phyloP scores from a whole-genome alignment of 352 stramenopile species.

The Globisporangium irregulare region DNA sequence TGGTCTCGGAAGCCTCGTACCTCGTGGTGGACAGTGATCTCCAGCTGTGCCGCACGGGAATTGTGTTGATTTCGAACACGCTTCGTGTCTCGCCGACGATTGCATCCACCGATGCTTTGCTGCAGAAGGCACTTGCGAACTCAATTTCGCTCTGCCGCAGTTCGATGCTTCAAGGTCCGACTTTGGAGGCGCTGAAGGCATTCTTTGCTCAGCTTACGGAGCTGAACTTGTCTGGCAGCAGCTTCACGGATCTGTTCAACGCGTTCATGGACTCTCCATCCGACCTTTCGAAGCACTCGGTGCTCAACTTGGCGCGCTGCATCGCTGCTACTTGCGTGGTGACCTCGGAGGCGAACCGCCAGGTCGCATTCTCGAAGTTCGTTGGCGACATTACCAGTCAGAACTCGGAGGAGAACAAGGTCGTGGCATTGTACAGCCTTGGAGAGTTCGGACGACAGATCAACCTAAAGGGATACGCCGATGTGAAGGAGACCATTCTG shows the following conservation, averaged over 20 bases:
- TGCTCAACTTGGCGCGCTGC: slow-evolving; percentile 93
- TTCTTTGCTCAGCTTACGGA: slow-evolving; percentile 74
- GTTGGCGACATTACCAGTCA: slow-evolving; percentile 57
- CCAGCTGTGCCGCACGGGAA: slow-evolving; percentile 93
- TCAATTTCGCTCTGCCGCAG: slow-evolving; percentile 89
- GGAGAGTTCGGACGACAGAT: slow-evolving; percentile 94
- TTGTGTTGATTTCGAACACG: slow-evolving; percentile 84
- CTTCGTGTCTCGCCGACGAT: slow-evolving; percentile 63
- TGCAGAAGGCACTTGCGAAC: slow-evolving; percentile 71
- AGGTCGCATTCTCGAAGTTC: slow-evolving; percentile 73
- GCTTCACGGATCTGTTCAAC: slow-evolving; percentile 87
- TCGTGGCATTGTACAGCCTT: slow-evolving; percentile 93
- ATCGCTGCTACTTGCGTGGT: slow-evolving; percentile 86
- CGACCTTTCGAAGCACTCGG: slow-evolving; percentile 86
- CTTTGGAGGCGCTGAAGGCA: slow-evolving; percentile 43
- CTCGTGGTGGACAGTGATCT: slow-evolving; percentile 96
- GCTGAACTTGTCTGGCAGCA: slow-evolving; percentile 43
- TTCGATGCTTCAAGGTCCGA: slow-evolving; percentile 89
- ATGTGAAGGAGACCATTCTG: slow-evolving; percentile 90
- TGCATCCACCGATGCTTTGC: slow-evolving; percentile 52
- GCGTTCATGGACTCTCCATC: slow-evolving; percentile 63
- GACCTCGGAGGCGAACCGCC: slow-evolving; percentile 50
- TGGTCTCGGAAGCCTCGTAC: slow-evolving; percentile 88
- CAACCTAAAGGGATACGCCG: slow-evolving; percentile 77
- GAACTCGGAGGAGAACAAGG: slow-evolving; percentile 62